phyloP scores from a whole-genome alignment of 768 basidiomycete species.

The Russula ochroleuca region DNA sequence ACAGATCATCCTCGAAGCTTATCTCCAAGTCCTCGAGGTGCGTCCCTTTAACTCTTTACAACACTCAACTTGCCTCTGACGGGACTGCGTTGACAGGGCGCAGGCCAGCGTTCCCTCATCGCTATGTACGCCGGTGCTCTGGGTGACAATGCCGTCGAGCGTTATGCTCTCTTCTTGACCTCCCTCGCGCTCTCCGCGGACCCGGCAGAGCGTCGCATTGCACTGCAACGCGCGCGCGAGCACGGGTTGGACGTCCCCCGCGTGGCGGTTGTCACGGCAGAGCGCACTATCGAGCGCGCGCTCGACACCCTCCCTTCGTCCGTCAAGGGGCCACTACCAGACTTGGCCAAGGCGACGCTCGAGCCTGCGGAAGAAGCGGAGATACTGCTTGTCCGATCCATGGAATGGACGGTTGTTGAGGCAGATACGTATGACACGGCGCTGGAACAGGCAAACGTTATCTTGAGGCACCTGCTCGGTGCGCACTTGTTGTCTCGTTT shows the following conservation, averaged over 20 bases:
- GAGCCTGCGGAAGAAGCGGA: slow-evolving; percentile 51
- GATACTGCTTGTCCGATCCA: slow-evolving; percentile 68
- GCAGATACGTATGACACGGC: slow-evolving; percentile 72
- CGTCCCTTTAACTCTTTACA: slow-evolving; percentile 22
- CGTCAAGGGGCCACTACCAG: slow-evolving; percentile 17
- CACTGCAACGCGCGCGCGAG: slow-evolving; percentile 71
- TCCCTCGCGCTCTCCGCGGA: slow-evolving; percentile 65
- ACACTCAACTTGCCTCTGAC: background rate
- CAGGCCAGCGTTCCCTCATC: slow-evolving; percentile 79
- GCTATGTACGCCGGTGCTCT: slow-evolving; percentile 92
- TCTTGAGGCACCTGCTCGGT: slow-evolving; percentile 89
- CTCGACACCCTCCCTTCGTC: slow-evolving; percentile 43
- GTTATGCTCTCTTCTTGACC: slow-evolving; percentile 87
- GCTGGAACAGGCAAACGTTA: slow-evolving; percentile 81
- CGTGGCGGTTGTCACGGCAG: slow-evolving; percentile 78
- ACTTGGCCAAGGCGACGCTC: slow-evolving; percentile 17
- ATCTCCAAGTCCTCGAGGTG: slow-evolving; percentile 84
- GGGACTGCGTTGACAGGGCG: slow-evolving; percentile 42
- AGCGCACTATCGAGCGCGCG: slow-evolving; percentile 66
- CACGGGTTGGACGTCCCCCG: slow-evolving; percentile 79
- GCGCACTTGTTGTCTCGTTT: slow-evolving; percentile 29
- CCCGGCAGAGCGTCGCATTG: slow-evolving; percentile 57
- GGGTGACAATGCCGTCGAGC: slow-evolving; percentile 85
- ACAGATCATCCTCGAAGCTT: slow-evolving; percentile 82
- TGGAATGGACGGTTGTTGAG: slow-evolving; percentile 89